Conservation (phyloP, 2,329 filamentous ascomycete genomes). For the Thielaviopsis euricoi region DNA sequence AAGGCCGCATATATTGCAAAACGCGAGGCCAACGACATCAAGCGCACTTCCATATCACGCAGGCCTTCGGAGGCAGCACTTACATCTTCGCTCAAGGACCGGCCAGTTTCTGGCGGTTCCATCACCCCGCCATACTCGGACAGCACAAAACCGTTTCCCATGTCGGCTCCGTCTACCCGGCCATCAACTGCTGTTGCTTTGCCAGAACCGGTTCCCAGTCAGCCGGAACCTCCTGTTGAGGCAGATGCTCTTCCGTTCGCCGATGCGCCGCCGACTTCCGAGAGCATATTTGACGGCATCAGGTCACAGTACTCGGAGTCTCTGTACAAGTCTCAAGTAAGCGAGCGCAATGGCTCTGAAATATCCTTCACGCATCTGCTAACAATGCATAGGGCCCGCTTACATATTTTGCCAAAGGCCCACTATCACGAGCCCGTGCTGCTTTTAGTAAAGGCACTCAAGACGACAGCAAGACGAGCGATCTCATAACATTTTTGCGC, state of each 20-base stretch:
- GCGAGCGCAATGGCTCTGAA: constrained; percentile 12
- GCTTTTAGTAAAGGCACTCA: constrained; percentile 50
- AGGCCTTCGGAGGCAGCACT: not conserved
- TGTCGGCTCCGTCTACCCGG: not conserved
- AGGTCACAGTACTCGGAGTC: constrained; percentile 41
- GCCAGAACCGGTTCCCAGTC: not conserved
- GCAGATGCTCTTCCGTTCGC: constrained; percentile 1
- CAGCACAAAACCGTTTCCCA: not conserved
- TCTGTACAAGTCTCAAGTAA: constrained; percentile 46
- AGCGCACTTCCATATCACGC: constrained; percentile 1
- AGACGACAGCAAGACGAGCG: constrained; percentile 39
- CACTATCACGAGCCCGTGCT: constrained; percentile 56
- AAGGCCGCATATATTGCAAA: not conserved
- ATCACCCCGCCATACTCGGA: not conserved
- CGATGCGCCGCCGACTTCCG: constrained; percentile 21
- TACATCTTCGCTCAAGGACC: not conserved
- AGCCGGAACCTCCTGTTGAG: not conserved
- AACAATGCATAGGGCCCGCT: constrained; percentile 45
- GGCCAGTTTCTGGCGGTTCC: not conserved
- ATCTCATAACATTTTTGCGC: constrained; percentile 54
- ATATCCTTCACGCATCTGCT: not conserved
- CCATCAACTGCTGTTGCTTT: not conserved
- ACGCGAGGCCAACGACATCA: not conserved
- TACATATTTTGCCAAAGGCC: constrained; percentile 72
- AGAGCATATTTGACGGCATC: constrained; percentile 40